Conservation (phyloP, 495 filamentous ascomycete species). For the Penicillium daleae region DNA sequence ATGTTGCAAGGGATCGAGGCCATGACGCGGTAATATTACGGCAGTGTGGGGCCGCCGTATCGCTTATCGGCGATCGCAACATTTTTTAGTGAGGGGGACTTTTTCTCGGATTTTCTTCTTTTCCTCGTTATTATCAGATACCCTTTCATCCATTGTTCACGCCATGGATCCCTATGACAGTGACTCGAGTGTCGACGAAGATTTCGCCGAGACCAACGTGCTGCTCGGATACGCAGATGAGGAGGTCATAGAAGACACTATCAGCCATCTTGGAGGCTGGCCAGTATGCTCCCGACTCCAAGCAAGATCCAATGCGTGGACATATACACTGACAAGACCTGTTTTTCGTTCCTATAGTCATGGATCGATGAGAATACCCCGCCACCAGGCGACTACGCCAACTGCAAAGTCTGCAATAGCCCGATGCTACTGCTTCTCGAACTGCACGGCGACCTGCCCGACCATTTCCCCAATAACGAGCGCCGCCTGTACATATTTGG, state of each 20-base stretch:
- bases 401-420: conserved; percentile 86
- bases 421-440: conserved; percentile 86
- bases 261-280: conserved; percentile 84
- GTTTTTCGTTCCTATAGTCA: conserved; percentile 53
- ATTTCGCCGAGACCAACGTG: conserved; percentile 84
- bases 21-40: conserved; percentile 18
- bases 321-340: conserved; percentile 11
- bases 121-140: conserved; percentile 5
- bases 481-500: conserved; percentile 82
- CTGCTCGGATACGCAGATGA: conserved; percentile 88
- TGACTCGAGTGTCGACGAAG: conserved; percentile 67
- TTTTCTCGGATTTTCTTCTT: conserved; percentile 13
- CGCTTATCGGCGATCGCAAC: conserved; percentile 39
- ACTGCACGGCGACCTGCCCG: conserved; percentile 87
- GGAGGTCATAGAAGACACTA: conserved; percentile 79
- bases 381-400: conserved; percentile 78
- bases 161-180: conserved; percentile 83
- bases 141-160: conserved; percentile 9
- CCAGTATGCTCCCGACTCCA: conserved; percentile 65
- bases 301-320: background rate
- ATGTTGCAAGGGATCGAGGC: conserved; percentile 2
- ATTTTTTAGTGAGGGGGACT: conserved; percentile 32
- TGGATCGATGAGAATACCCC: conserved; percentile 74
- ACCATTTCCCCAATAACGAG: conserved; percentile 83
- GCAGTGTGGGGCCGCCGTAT: conserved; percentile 25